Base-by-base conservation (phyloP, 2,329 filamentous ascomycete genomes). In the Chrysoporthe puriensis region DNA sequence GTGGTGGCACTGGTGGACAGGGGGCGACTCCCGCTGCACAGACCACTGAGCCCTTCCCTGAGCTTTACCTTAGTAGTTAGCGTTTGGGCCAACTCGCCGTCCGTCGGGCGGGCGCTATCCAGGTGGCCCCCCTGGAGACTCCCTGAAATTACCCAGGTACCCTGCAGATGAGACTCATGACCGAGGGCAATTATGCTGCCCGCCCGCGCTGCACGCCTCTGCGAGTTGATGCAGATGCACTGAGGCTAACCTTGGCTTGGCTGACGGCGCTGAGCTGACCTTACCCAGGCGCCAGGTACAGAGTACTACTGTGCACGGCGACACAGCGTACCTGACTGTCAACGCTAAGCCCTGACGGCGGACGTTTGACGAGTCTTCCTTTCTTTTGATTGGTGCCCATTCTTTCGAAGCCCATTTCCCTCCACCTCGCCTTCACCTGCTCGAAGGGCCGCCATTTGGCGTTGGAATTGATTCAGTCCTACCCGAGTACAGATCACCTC, bases 191-290 rank as follows among this genome's bases (percentile, higher is more conserved):
- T 46, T n/a, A 46, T 46, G 44, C 44, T 46, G 44, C 44, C 8
- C 44, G 18, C 44, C 63, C 63, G 34, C 36, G 42, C 63, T 65
- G 62, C 59, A 66, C 65, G 63, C 59, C 65, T 40, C 9, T 40
- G 36, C 36, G 36, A 40, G 36, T 40, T 40, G 36, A 40, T 40
- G 36, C 26, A 26, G 26, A 26, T 26, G 64, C 60, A 59, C 64
- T 63, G 64, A 59, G 62, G 59, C 64, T 54, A 48, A 63, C 52
- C 26, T 26, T 52, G 21, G 13, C 59, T 64, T 60, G 50, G 59
- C 64, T 50, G 21, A 66, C 36, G 26, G 26, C 32, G 52, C 21
- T 52, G 21, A 14, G 21, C 50, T 32, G 13, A 11, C 26, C 14
- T 26, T 26, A 26, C 26, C 26, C 26, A 26, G 26, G 21, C 21